These are phyloP conservation scores for Malus hybrid DNA, from an alignment of 331 rosid genomes.

Conservation along the genomic window DNA sequence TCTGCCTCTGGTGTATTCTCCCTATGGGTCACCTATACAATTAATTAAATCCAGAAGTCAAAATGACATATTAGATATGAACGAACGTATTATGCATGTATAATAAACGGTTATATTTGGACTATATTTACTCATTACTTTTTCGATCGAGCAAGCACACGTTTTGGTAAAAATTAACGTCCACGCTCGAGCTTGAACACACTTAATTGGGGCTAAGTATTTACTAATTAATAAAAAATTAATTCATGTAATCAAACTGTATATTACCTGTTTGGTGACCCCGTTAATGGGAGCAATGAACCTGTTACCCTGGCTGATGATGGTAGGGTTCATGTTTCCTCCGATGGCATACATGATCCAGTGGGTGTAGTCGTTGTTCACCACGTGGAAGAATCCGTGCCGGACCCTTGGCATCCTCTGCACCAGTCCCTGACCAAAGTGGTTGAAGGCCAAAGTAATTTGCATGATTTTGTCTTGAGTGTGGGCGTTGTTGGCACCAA, in stretches of 20 bases:
- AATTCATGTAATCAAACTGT: not conserved
- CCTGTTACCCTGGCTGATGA: slow-evolving; percentile 76
- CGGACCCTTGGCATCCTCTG: slow-evolving; percentile 82
- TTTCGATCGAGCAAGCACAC: not conserved
- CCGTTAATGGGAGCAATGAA: slow-evolving; percentile 23
- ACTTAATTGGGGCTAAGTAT: not conserved
- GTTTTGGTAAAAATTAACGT: not conserved
- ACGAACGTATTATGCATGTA: not conserved
- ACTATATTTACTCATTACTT: not conserved
- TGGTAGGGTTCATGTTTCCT: slow-evolving; percentile 62
- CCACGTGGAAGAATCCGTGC: slow-evolving; percentile 60
- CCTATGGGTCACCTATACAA: slow-evolving; percentile 52
- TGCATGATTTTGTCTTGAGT: slow-evolving; percentile 51
- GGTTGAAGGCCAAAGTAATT: slow-evolving; percentile 77
- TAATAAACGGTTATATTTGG: not conserved
- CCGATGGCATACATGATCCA: slow-evolving; percentile 97
- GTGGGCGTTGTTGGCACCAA: slow-evolving; percentile 53
- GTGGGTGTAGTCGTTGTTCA: slow-evolving; percentile 78
- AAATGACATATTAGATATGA: not conserved
- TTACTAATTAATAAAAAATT: not conserved
- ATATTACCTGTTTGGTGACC: not conserved
- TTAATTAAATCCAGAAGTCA: not conserved
- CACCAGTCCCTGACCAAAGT: slow-evolving; percentile 57
- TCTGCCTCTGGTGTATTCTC: slow-evolving; percentile 21
- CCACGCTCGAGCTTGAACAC: not conserved